phyloP scores from a whole-genome alignment of 441 rosid genomes.

The Pelargonium myrrhifolium region DNA sequence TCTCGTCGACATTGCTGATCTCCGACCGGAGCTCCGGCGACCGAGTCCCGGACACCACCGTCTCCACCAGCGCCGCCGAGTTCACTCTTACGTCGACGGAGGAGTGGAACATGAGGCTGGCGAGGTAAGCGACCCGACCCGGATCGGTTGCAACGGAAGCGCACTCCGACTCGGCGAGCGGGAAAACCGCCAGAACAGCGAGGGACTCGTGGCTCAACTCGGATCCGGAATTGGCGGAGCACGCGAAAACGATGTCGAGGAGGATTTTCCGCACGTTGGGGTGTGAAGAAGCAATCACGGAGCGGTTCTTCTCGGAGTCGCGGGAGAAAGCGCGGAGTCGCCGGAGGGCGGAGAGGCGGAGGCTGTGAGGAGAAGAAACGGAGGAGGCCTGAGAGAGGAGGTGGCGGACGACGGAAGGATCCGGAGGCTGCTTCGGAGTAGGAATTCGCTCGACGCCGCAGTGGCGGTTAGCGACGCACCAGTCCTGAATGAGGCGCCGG shows the following conservation, averaged over 20 bases:
- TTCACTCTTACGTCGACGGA: constrained; percentile 64
- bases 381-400: constrained; percentile 49
- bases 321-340: constrained; percentile 70
- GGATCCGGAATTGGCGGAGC: too few species aligned
- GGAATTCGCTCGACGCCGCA: background rate
- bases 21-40: constrained; percentile 48
- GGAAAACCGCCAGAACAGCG: constrained; percentile 56
- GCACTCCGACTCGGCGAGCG: constrained; percentile 54
- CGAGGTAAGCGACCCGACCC: constrained; percentile 32
- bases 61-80: constrained; percentile 72
- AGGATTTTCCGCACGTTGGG: constrained; percentile 37
- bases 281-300: constrained; percentile 41
- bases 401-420: constrained; percentile 53
- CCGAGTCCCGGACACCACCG: constrained; percentile 45
- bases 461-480: background rate
- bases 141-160: constrained; percentile 40
- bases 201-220: constrained; percentile 58
- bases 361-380: constrained; percentile 21
- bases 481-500: background rate
- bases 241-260: constrained; percentile 35
- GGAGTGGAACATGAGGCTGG: constrained; percentile 48
- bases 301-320: constrained; percentile 72
- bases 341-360: constrained; percentile 60
- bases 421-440: constrained; percentile 55
- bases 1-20: constrained; percentile 40